Evolutionary conservation across 2,329 filamentous ascomycete species (phyloP), one percentile per base, ranked within the genome.

Genomic region (Venturiaceae sp.): DNA sequence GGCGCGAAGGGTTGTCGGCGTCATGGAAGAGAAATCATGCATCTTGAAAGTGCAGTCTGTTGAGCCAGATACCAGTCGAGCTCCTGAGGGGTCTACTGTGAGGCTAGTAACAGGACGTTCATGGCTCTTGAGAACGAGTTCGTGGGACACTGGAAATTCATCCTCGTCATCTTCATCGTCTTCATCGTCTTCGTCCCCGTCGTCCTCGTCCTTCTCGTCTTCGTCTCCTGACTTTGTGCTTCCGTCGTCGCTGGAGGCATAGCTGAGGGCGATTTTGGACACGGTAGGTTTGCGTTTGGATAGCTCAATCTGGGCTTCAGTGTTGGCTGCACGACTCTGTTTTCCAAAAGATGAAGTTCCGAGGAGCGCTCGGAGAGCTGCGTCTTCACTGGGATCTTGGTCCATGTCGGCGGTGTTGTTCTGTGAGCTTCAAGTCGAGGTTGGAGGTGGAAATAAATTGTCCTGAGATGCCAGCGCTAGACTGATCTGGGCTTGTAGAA

Each of bases 1-100:
- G 0, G 94, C 90, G 65, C 92, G 88, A 55, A 99, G 81, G 0
- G 94, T 97, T 5, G 91, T 94, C 1, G 92, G 90, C 0, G 92
- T 96, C 87, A 99, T 95, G 52, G 92, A 89, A 2, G 92, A 85
- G 70, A 99, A 95, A 70, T 99, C 92, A 74, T 96, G 91, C 19
- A 99, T 79, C 69, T 96, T 97, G 66, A 97, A 77, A 1, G 84
- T 89, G 71, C 91, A 95, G 72, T 99, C 94, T 61, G 87, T 88
- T 5, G 92, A 96, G 23, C 88, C 92, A n/a, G 90, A 94, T 53
- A 92, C 84, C 68, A 99, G 77, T 65, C 94, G 83, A 52, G 86
- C 86, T 11, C 94, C 94, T 0, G 91, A 85, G 0, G 89, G 85
- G 72, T 99, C 94, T 53, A 96, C 78, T 2, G 92, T 86, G 59